Evolutionary conservation across 2,329 filamentous ascomycete species (phyloP).

Genomic region (Colletotrichum tofieldiae): DNA sequence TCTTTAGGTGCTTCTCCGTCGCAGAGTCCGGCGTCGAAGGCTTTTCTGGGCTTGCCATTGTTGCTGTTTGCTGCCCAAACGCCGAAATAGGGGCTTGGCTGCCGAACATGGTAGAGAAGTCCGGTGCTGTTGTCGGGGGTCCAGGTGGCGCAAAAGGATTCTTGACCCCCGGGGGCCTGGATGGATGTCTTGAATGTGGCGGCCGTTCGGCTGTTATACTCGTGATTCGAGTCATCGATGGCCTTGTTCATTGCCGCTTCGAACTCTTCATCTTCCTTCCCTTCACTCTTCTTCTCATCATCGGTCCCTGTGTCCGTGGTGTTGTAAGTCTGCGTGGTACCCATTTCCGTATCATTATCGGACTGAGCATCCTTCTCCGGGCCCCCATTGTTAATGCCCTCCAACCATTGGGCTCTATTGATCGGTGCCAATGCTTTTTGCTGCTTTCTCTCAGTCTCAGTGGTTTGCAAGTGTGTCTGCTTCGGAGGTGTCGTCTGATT

Average conservation of each 20-base stretch:
- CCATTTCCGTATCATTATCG: neutral
- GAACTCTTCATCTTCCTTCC: neutral
- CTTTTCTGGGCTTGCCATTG: neutral
- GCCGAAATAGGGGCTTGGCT: neutral
- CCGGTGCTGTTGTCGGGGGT: neutral
- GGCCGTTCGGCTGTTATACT: neutral
- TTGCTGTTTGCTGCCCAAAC: neutral
- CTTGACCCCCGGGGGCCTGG: neutral
- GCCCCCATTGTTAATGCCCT: neutral
- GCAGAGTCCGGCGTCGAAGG: neutral
- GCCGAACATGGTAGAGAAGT: neutral
- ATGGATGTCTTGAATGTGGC: neutral
- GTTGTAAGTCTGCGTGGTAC: neutral
- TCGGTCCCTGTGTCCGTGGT: neutral
- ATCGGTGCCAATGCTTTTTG: neutral
- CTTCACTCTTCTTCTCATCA: neutral
- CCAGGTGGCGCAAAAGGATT: neutral
- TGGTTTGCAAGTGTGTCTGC: neutral
- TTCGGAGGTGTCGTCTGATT: neutral
- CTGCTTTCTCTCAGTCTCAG: neutral
- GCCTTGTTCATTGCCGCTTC: neutral
- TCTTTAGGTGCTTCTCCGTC: neutral
- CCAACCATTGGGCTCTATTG: neutral
- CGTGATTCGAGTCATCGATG: neutral
- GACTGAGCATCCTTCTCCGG: neutral